Base-by-base conservation (phyloP, 257 asterid species). In the Scutellaria galericulata region DNA sequence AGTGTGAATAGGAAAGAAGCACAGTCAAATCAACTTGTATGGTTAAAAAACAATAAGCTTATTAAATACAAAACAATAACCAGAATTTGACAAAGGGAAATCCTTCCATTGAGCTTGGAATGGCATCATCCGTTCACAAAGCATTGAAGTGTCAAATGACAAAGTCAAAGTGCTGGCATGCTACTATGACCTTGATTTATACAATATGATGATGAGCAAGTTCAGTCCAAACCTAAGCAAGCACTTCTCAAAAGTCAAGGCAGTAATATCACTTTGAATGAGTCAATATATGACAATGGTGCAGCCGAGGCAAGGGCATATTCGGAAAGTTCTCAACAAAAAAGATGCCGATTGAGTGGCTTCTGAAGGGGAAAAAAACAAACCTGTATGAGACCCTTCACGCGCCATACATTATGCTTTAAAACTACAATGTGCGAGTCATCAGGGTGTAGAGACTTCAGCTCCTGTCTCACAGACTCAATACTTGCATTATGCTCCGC, bases 311-410 rank as follows among this genome's bases (percentile, higher is more conserved):
- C 10, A 47, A 15, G 6, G 41, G 24, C 35, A 63, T 11, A 20
- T 40, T n/a, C 50, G 11, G 24, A 27, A 79, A 46, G 52, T 27
- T 64, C n/a, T 22, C 62, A 65, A 39, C 56, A 14, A 69, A 46
- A 44, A 6, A 14, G 27, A 45, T 58, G 40, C 18, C 20, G 66
- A 65, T 9, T n/a, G 9, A 59, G 44, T 22, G 60, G 15, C 3
- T 68, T 56, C 74, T 12, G 57, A 39, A 59, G 68, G 62, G 37
- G 37, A 31, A 73, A 44, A 35, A 15, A 39, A 68, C 83, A 12
- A 76, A 91, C 97, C 96, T 91, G 97, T 75, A 91, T 89, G 61
- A 91, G 84, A 63, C 97, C 97, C 80, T 91, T 91, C 64, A 91
- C 97, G 15, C 97, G 93, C 96, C 97, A 88, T 42, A 89, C 94